Evolutionary conservation across 306 rosid species (phyloP).

Genomic region (Dalbergia oliveri): DNA sequence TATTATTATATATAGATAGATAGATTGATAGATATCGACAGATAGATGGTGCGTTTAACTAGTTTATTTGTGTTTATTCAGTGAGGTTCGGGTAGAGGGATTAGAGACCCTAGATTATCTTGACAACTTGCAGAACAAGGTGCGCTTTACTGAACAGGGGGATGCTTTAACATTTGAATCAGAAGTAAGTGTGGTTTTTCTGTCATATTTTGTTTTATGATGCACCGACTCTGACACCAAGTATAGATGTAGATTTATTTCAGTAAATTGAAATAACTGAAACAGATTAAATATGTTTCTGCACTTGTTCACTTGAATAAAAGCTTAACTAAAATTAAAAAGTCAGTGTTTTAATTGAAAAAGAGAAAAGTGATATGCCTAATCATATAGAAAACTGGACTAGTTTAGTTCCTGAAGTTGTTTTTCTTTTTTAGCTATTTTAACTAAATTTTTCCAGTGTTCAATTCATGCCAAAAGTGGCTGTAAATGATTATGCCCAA

Average conservation of each 20-base stretch:
- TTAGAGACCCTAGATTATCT: conserved; percentile 95
- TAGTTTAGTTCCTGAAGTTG: conserved; percentile 34
- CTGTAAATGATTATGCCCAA: not conserved
- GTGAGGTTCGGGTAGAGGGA: conserved; percentile 99
- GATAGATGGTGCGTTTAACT: conserved; percentile 34
- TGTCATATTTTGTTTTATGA: conserved; percentile 12
- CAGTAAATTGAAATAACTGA: conserved; percentile 10
- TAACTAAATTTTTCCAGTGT: conserved; percentile 1
- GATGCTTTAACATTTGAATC: conserved; percentile 98
- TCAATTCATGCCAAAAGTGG: conserved; percentile 11
- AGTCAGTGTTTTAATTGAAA: not conserved
- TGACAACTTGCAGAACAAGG: conserved; percentile 86
- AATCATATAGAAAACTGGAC: conserved; percentile 8
- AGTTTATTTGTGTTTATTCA: conserved; percentile 58
- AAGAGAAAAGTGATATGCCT: not conserved
- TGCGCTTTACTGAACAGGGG: conserved; percentile 93
- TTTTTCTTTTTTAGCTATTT: conserved; percentile 3
- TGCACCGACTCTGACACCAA: conserved; percentile 2
- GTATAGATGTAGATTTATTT: conserved; percentile 44
- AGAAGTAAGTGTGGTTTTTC: conserved; percentile 66
- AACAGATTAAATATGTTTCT: not conserved
- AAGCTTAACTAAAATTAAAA: conserved; percentile 39
- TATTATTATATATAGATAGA: not conserved
- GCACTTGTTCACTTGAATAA: not conserved
- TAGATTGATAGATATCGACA: not conserved